Percentiles rank a stretch among this genome's conserved stretches.
phyloP scores from a whole-genome alignment of 495 filamentous ascomycete species.

The Emericellopsis terricola region DNA sequence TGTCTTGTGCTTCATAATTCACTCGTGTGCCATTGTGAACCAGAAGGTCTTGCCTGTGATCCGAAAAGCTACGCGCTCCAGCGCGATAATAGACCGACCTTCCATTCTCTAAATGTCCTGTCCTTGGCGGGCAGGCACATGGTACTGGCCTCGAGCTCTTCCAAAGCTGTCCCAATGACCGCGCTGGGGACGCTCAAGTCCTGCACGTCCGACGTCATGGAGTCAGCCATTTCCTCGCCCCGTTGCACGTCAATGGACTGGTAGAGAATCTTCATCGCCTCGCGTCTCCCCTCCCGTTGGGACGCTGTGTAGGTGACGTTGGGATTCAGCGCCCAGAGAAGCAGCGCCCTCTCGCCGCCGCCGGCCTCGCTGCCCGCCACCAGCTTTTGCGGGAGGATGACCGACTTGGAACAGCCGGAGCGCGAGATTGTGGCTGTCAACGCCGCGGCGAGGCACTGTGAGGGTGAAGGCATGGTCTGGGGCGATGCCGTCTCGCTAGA shows the following conservation, averaged over 20 bases:
- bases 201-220: slow-evolving; percentile 37
- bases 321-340: slow-evolving; percentile 55
- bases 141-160: slow-evolving; percentile 1
- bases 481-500: slow-evolving; percentile 8
- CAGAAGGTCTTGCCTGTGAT: too few relatives aligned
- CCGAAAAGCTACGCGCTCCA: too few relatives aligned
- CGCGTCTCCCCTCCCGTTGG: slow-evolving; percentile 15
- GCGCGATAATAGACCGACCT: not conserved
- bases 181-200: slow-evolving; percentile 41
- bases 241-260: slow-evolving; percentile 22
- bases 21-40: too few relatives aligned
- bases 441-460: slow-evolving; percentile 27
- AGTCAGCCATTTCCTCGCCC: slow-evolving; percentile 35
- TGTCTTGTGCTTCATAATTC: too few relatives aligned
- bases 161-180: slow-evolving; percentile 16
- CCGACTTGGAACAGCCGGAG: slow-evolving; percentile 28
- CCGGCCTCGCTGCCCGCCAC: slow-evolving; percentile 1
- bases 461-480: slow-evolving; percentile 10
- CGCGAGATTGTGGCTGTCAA: slow-evolving; percentile 26
- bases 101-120: slow-evolving; percentile 1
- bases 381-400: slow-evolving; percentile 17
- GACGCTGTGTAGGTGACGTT: slow-evolving; percentile 43
- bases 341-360: slow-evolving; percentile 10
- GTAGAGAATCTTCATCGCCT: slow-evolving; percentile 54
- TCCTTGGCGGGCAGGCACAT: not conserved